These are phyloP conservation scores for Ophiostoma sp. DNA, from an alignment of 2,329 filamentous ascomycete species.

Conservation along the genomic window DNA sequence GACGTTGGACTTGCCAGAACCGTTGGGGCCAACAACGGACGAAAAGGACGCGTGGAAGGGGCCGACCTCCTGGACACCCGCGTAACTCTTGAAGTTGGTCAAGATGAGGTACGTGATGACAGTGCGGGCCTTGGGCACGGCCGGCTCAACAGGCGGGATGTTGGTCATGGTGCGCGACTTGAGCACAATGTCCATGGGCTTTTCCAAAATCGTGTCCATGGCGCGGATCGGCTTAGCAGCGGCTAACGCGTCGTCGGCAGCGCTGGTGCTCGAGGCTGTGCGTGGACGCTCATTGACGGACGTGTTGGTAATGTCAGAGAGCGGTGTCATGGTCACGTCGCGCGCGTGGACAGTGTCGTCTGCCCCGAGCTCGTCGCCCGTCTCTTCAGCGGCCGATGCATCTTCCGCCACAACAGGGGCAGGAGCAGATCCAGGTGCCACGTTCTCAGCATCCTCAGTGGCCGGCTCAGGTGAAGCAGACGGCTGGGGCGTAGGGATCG, in stretches of 20 bases:
- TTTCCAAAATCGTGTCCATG: conserved; percentile 76
- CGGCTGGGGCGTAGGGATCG: not conserved
- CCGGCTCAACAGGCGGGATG: conserved; percentile 66
- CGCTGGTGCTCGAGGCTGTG: conserved; percentile 38
- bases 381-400: conserved; percentile 2
- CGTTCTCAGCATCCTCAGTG: not conserved
- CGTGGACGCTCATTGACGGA: conserved; percentile 55
- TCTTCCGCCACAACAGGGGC: not conserved
- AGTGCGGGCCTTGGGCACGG: conserved; percentile 77
- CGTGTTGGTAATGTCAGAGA: conserved; percentile 71
- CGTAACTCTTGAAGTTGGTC: conserved; percentile 99
- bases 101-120: conserved; percentile 91
- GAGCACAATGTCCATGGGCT: conserved; percentile 89
- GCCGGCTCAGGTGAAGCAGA: conserved; percentile 13
- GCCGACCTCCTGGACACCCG: conserved; percentile 89
- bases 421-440: not conserved
- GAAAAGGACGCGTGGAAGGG: conserved; percentile 98
- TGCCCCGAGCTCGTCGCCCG: conserved; percentile 12
- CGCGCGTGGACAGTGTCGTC: conserved; percentile 16
- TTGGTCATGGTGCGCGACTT: conserved; percentile 74
- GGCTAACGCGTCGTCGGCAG: conserved; percentile 49
- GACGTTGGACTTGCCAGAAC: conserved; percentile 97
- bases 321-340: conserved; percentile 46
- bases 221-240: conserved; percentile 70
- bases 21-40: conserved; percentile 95